A percentile compares a stretch with the other conserved stretches of the same genome.
Conservation (phyloP, 108 stramenopile species). For the Mediolabrus comicus region DNA sequence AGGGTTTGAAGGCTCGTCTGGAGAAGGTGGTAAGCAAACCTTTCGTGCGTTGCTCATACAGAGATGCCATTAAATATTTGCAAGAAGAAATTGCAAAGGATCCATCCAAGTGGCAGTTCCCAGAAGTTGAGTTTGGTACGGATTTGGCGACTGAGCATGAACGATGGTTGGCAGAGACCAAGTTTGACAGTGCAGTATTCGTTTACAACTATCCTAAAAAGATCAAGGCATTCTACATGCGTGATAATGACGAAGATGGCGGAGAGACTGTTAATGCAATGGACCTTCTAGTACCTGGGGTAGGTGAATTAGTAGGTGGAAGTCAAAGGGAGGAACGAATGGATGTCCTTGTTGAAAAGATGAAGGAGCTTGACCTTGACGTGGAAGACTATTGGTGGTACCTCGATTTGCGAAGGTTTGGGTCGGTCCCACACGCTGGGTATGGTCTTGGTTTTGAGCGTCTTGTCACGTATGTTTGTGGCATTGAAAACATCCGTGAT, state of each 20-base stretch:
- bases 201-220: slow-evolving; percentile 97
- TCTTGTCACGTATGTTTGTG: slow-evolving; percentile 96
- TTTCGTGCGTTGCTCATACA: slow-evolving; percentile 88
- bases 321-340: slow-evolving; percentile 94
- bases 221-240: slow-evolving; percentile 99
- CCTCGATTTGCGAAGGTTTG: slow-evolving; percentile 88
- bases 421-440: slow-evolving; percentile 98
- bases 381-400: slow-evolving; percentile 98
- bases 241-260: slow-evolving; percentile 93
- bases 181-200: slow-evolving; percentile 91
- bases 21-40: slow-evolving; percentile 77
- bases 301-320: slow-evolving; percentile 99
- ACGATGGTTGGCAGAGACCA: slow-evolving; percentile 94
- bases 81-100: slow-evolving; percentile 96
- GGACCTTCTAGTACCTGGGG: slow-evolving; percentile 98
- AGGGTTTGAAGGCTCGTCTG: slow-evolving; percentile 70
- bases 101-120: slow-evolving; percentile 94
- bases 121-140: slow-evolving; percentile 96
- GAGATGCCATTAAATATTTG: slow-evolving; percentile 87
- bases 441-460: slow-evolving; percentile 99
- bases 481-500: slow-evolving; percentile 98
- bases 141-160: slow-evolving; percentile 98
- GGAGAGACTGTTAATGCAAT: slow-evolving; percentile 98
- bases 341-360: slow-evolving; percentile 88
- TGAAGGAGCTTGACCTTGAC: slow-evolving; percentile 85